Conservation (phyloP, 768 basidiomycete genomes). For the Pleurotus platypus region DNA sequence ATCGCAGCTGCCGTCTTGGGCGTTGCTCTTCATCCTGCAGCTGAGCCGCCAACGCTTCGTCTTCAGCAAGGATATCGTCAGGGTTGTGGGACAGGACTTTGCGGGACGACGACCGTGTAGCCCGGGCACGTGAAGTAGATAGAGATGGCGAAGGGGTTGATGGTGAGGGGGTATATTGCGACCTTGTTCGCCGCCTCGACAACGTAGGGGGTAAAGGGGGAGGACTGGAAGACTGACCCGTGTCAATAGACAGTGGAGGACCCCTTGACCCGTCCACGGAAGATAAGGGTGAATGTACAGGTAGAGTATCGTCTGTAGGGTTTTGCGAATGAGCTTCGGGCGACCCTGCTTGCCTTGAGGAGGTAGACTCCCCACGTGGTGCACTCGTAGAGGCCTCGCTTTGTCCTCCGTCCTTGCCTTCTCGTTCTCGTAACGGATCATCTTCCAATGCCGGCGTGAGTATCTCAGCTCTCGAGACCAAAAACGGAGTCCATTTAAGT, state of each 20-base stretch:
- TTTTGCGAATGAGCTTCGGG: neutral
- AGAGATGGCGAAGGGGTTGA: neutral
- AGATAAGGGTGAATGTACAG: neutral
- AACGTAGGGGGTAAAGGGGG: neutral
- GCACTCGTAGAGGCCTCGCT: neutral
- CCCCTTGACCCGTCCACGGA: neutral
- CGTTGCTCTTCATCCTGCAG: constrained; percentile 29
- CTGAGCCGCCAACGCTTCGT: constrained; percentile 23
- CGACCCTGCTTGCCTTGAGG: constrained; percentile 4
- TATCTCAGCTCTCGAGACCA: constrained; percentile 47
- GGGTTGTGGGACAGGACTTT: constrained; percentile 5
- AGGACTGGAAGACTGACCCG: neutral
- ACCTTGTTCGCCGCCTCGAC: neutral
- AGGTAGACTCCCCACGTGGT: constrained; percentile 2
- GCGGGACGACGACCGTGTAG: neutral
- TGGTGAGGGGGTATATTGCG: neutral
- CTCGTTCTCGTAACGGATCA: constrained; percentile 10
- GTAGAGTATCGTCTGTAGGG: neutral
- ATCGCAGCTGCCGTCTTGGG: constrained; percentile 27
- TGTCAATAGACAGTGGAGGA: neutral
- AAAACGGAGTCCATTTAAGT: constrained; percentile 93
- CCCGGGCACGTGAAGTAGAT: neutral
- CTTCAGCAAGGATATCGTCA: constrained; percentile 13
- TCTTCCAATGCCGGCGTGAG: constrained; percentile 1
- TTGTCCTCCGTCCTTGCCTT: neutral